phyloP scores from a whole-genome alignment of 768 basidiomycete species.

The Trametopsis cervina region DNA sequence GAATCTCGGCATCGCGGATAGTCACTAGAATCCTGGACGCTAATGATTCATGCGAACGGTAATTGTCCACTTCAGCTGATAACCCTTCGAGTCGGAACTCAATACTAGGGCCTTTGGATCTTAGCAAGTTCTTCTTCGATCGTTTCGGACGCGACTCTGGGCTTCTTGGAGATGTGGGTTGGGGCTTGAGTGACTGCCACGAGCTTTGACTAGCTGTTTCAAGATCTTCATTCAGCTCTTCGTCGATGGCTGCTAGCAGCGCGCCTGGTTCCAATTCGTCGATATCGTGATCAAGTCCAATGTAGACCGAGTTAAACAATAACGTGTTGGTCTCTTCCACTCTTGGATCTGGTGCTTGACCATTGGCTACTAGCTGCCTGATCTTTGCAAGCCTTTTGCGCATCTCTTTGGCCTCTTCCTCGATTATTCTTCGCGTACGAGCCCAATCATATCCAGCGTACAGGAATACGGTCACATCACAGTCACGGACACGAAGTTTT shows the following conservation, averaged over 20 bases:
- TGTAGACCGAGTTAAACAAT: conserved; percentile 91
- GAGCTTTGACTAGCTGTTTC: conserved; percentile 79
- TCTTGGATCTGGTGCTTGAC: conserved; percentile 76
- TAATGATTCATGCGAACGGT: conserved; percentile 43
- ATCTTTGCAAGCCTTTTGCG: conserved; percentile 82
- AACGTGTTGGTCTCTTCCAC: conserved; percentile 66
- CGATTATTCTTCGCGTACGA: conserved; percentile 78
- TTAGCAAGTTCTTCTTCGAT: conserved; percentile 38
- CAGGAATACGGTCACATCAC: conserved; percentile 61
- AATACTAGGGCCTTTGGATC: conserved; percentile 75
- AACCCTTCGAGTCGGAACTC: conserved; percentile 72
- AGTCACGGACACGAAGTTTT: conserved; percentile 51
- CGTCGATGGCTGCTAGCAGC: conserved; percentile 87
- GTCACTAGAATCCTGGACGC: conserved; percentile 64
- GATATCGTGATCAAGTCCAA: conserved; percentile 78
- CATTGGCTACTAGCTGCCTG: conserved; percentile 83
- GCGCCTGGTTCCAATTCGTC: conserved; percentile 69
- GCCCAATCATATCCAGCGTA: conserved; percentile 96
- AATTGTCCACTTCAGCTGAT: conserved; percentile 61
- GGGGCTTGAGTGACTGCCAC: conserved; percentile 77
- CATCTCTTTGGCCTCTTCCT: conserved; percentile 84
- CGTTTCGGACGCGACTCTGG: conserved; percentile 18
- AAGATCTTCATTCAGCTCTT: conserved; percentile 71
- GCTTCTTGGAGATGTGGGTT: conserved; percentile 35
- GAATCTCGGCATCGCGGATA: conserved; percentile 73